Evolutionary conservation across 1,284 basidiomycete species (phyloP).

Genomic region (Prillingera fragicola): DNA sequence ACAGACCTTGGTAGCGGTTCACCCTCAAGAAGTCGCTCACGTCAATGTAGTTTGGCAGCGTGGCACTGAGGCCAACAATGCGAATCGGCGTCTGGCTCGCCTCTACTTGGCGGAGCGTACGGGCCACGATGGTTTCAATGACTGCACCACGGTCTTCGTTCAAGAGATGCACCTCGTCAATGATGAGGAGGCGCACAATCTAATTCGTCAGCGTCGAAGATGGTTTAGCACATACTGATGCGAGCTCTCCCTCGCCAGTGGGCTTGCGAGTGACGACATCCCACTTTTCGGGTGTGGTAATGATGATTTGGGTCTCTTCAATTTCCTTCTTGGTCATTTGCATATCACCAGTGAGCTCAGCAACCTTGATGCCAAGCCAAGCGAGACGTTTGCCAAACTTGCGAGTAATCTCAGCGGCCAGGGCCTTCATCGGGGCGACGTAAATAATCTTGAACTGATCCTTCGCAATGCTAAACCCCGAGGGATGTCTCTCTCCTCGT

Average conservation of each 20-base stretch:
- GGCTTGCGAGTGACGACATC: constrained; percentile 98
- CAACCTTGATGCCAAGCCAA: constrained; percentile 82
- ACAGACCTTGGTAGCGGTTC: constrained; percentile 82
- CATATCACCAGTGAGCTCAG: constrained; percentile 98
- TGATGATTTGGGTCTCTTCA: constrained; percentile 93
- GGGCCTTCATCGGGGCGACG: constrained; percentile 98
- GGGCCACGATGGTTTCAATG: constrained; percentile 96
- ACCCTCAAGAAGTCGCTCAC: constrained; percentile 94
- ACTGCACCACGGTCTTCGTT: constrained; percentile 98
- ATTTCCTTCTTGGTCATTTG: constrained; percentile 93
- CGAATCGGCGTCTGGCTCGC: constrained; percentile 94
- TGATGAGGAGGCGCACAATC: constrained; percentile 92
- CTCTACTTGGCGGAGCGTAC: constrained; percentile 90
- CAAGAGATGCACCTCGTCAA: constrained; percentile 95
- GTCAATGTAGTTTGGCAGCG: constrained; percentile 94
- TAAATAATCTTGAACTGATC: constrained; percentile 95
- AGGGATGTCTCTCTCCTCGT: too few relatives aligned
- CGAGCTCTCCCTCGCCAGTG: constrained; percentile 90
- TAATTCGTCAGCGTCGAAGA: constrained; percentile 40
- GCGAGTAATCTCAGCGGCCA: constrained; percentile 90
- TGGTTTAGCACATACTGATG: constrained; percentile 58
- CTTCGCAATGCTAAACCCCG: constrained; percentile 57
- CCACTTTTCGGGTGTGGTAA: constrained; percentile 99
- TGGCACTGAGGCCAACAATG: constrained; percentile 98
- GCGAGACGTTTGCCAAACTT: constrained; percentile 86